Conservation (phyloP, 148 eudicot species). For the Euryodendron excelsum region DNA sequence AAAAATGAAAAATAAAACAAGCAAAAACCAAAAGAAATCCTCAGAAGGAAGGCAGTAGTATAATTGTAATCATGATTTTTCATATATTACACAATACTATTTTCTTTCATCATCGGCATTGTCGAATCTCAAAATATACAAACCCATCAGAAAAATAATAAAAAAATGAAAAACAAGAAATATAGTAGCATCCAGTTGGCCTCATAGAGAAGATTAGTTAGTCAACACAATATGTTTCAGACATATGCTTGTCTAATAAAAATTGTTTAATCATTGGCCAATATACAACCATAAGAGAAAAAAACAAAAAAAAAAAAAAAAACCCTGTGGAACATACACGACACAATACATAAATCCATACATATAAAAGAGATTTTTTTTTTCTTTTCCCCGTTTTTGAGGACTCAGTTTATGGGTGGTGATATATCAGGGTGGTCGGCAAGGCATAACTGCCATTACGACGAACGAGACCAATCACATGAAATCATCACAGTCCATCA, state of each 20-base stretch:
- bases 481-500: slow-evolving; percentile 48
- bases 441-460: slow-evolving; percentile 61
- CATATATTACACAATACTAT: neutral
- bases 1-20: too few species aligned
- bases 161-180: too few species aligned
- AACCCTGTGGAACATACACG: neutral
- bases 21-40: too few species aligned
- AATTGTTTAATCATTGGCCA: slow-evolving; percentile 49
- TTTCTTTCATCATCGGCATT: too few species aligned
- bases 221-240: slow-evolving; percentile 45
- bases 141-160: too few species aligned
- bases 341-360: too few species aligned
- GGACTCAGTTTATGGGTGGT: slow-evolving; percentile 88
- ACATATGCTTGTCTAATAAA: slow-evolving; percentile 30
- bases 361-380: too few species aligned
- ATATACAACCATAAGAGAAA: neutral
- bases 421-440: slow-evolving; percentile 86
- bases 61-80: neutral
- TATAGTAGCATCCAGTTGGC: slow-evolving; percentile 23
- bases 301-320: neutral
- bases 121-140: too few species aligned
- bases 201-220: slow-evolving; percentile 89
- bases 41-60: slow-evolving; percentile 54
- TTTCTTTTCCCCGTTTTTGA: neutral
- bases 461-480: slow-evolving; percentile 74